Base-by-base conservation (phyloP, 176 grass and related monocot genomes). In the Bonia amplexicaulis region DNA sequence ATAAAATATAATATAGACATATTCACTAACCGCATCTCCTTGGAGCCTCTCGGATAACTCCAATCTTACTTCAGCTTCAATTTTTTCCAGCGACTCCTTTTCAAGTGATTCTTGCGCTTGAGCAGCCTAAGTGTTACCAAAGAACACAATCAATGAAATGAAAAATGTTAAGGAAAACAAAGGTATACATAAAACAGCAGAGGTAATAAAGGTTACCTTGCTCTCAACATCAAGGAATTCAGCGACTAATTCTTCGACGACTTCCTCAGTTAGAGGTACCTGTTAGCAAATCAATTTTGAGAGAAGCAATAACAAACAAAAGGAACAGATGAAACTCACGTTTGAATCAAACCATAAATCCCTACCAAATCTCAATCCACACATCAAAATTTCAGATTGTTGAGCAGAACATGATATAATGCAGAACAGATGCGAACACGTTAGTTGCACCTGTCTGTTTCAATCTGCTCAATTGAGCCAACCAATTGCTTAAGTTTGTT, bases 61-160 rank as follows among this genome's bases (percentile, higher is more conserved):
- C 65, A 89, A 74, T 81, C 88, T 88, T 87, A 98, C 96, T 87
- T 98, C 96, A 88, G 76, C 67, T 95, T 98, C 91, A 70, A 98
- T 65, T 82, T 89, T 92, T 26, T 92, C 89, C 84, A 98, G 86
- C 6, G 93, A 91, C 65, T 98, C 96, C 74, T 92, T 95, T 89
- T 98, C 96, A 76, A 98, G 96, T 82, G 96, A 92, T 87, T 98
- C 96, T 94, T 98, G 96, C 2, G 96, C 96, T 76, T 98, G 83
- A 80, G 96, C 91, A 74, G 96, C 96, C 96, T 98, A 92, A 78
- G 23, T 69, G 27, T 84, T 26, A 13, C 71, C 78, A 73, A 40
- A 86, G 46, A 90, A 82, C 10, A 73, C 9, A 59, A 76, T 82
- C 80, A 78, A 73, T 46, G 51, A 89, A 57, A 52, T 41, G 0